These are phyloP conservation scores for Neocucurbitaria cava DNA, from an alignment of 2,329 filamentous ascomycete genomes.

Conservation along the genomic window DNA sequence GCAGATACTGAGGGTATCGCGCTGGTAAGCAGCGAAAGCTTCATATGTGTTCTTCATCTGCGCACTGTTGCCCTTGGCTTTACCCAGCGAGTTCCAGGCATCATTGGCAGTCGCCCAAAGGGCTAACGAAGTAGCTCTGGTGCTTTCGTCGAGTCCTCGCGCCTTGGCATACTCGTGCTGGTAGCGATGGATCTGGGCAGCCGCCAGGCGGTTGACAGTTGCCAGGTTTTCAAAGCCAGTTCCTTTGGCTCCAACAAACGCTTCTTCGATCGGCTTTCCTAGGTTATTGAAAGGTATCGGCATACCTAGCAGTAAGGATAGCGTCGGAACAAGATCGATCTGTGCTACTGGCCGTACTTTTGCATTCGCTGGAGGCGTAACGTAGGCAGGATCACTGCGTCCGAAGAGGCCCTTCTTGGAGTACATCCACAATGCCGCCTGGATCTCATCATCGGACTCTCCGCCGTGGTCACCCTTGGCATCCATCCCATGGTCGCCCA, in stretches of 20 bases:
- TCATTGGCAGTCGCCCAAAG: slow-evolving; percentile 68
- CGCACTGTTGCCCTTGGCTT: slow-evolving; percentile 39
- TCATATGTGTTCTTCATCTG: slow-evolving; percentile 56
- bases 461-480: slow-evolving; percentile 97
- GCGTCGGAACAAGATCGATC: slow-evolving; percentile 93
- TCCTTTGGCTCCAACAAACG: slow-evolving; percentile 76
- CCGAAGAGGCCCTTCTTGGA: slow-evolving; percentile 88
- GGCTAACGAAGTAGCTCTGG: slow-evolving; percentile 61
- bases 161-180: slow-evolving; percentile 81
- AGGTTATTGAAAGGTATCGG: slow-evolving; percentile 97
- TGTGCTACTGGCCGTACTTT: slow-evolving; percentile 79
- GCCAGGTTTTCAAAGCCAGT: slow-evolving; percentile 79
- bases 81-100: slow-evolving; percentile 56
- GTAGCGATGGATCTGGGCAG: slow-evolving; percentile 88
- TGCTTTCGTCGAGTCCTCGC: slow-evolving; percentile 69
- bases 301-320: slow-evolving; percentile 85
- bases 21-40: slow-evolving; percentile 76
- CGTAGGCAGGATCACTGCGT: slow-evolving; percentile 67
- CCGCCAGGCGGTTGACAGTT: slow-evolving; percentile 75
- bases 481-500: slow-evolving; percentile 99
- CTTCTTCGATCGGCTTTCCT: slow-evolving; percentile 90
- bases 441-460: slow-evolving; percentile 93
- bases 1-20: slow-evolving; percentile 78
- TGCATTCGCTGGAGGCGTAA: slow-evolving; percentile 70
- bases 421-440: slow-evolving; percentile 98